These are phyloP conservation scores for Pelagophyceae sp. DNA, from an alignment of 352 stramenopile species.

Conservation along the genomic window DNA sequence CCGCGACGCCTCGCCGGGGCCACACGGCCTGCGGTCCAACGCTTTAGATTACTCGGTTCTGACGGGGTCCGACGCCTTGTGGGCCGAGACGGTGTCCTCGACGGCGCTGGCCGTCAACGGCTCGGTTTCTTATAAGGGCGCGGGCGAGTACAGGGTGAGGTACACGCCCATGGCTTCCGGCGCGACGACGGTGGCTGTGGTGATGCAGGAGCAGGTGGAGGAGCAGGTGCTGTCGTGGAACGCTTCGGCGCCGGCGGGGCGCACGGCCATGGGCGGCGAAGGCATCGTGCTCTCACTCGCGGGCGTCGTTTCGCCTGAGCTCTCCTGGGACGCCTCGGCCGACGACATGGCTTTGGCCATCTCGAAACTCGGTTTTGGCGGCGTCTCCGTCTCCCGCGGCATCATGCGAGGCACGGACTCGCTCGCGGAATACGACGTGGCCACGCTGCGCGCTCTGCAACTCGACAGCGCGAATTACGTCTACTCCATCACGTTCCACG, in stretches of 20 bases:
- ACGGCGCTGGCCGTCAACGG: conserved; percentile 41
- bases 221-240: conserved; percentile 56
- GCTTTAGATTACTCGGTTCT: not conserved
- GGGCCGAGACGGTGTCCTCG: not conserved
- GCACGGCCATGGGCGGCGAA: conserved; percentile 52
- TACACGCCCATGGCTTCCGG: conserved; percentile 70
- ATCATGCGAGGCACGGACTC: conserved; percentile 32
- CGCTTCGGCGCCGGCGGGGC: not conserved
- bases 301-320: conserved; percentile 45
- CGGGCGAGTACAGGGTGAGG: conserved; percentile 67
- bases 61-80: conserved; percentile 22
- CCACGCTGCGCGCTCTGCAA: conserved; percentile 2
- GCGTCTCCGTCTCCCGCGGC: conserved; percentile 18
- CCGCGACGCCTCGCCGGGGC: conserved; percentile 18
- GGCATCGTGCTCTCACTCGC: conserved; percentile 64
- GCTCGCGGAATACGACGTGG: not conserved
- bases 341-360: conserved; percentile 42
- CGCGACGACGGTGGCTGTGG: conserved; percentile 68
- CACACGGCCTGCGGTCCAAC: not conserved
- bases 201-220: conserved; percentile 59
- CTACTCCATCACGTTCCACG: conserved; percentile 30
- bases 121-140: conserved; percentile 47
- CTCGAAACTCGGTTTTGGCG: conserved; percentile 42
- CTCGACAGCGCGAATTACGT: conserved; percentile 31
- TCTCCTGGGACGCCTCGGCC: conserved; percentile 50